Evolutionary conservation across 148 eudicot genomes (phyloP), one percentile per base, ranked within the genome.

Genomic region (Agrostemma githago): DNA sequence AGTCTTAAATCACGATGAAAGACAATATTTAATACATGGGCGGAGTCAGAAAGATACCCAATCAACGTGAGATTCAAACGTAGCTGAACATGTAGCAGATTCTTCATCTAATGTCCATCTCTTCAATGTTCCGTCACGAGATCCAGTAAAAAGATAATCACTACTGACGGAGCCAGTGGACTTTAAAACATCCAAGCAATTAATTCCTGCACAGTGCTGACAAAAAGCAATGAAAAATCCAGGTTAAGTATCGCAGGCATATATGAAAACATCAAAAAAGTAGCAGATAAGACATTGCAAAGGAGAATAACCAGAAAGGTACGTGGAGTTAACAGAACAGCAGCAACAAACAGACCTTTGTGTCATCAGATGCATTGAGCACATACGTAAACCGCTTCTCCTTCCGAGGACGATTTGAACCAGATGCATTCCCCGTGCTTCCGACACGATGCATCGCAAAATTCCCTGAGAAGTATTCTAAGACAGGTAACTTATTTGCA

Each of bases 41-140:
- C n/a, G 34, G 75, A 40, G 65, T 15, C 3, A 43, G 17, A 42
- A 43, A 42, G 62, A 39, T 91, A 94, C 98, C 98, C 98, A 94
- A 79, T 94, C 98, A 38, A 91, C 85, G 79, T 94, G 98, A 7
- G 98, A 91, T 88, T 94, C 98, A 81, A 89, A 94, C 73, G 98
- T 94, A 76, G 91, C 82, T 62, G 98, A 86, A 84, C 86, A 94
- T 43, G 88, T 82, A 69, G 96, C 90, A 78, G 78, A 80, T 78
- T 88, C 87, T 70, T 81, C 97, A 73, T 82, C 80, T 75, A 94
- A 53, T 42, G 85, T 70, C 98, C 98, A 94, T 85, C 92, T 89
- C 84, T 89, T 94, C 79, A 94, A 85, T 64, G 96, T 94, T 73
- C 98, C 90, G 73, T 94, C 98, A 82, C 98, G 97, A 77, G 96